These are phyloP conservation scores for Myotisia sp. DNA, from an alignment of 2,329 filamentous ascomycete species.

Conservation along the genomic window DNA sequence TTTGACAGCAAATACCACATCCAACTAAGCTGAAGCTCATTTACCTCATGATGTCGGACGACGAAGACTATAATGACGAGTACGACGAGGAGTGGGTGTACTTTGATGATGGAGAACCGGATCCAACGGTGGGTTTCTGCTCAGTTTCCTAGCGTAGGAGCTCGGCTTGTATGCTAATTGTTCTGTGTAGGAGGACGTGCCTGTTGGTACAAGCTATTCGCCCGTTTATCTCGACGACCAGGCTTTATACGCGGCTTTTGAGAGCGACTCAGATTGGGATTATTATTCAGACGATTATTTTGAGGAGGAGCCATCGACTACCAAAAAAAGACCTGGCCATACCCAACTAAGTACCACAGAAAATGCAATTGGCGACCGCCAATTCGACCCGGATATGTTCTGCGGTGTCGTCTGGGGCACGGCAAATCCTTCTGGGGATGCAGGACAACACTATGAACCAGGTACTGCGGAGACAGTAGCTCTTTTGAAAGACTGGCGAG, in stretches of 20 bases:
- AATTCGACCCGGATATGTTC: conserved; percentile 14
- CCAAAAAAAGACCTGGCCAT: neutral
- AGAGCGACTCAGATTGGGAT: conserved; percentile 21
- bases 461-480: conserved; percentile 31
- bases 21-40: no score
- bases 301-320: conserved; percentile 13
- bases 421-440: conserved; percentile 19
- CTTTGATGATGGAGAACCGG: conserved; percentile 9
- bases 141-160: conserved; percentile 13
- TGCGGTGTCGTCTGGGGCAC: conserved; percentile 30
- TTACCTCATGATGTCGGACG: conserved; percentile 18
- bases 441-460: conserved; percentile 22
- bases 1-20: no score
- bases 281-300: conserved; percentile 17
- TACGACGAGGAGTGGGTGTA: conserved; percentile 10
- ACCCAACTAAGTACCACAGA: neutral
- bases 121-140: conserved; percentile 2
- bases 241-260: conserved; percentile 16
- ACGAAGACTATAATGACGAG: conserved; percentile 13
- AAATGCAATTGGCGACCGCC: neutral
- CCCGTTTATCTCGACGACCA: conserved; percentile 21
- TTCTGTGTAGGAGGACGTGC: conserved; percentile 19
- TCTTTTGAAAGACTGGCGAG: conserved; percentile 33
- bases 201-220: conserved; percentile 18
- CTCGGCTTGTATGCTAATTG: conserved; percentile 11